phyloP scores from a whole-genome alignment of 2,329 filamentous ascomycete genomes.

The Dactylonectria estremocensis region DNA sequence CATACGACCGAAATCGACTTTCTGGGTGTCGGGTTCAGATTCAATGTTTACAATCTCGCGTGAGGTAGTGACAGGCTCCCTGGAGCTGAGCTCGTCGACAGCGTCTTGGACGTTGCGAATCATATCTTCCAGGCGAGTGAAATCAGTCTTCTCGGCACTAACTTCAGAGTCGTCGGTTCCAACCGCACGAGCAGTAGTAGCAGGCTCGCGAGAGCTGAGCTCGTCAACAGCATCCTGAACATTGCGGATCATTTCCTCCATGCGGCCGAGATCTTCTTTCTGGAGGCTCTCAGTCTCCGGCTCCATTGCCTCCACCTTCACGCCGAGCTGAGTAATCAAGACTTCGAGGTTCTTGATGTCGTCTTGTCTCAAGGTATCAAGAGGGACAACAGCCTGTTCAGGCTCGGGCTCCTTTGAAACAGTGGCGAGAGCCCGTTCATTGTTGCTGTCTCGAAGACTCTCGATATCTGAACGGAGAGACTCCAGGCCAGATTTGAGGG shows the following conservation, averaged over 20 bases:
- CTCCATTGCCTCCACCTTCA: slow-evolving; percentile 79
- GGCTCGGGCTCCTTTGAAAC: slow-evolving; percentile 40
- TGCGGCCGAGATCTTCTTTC: slow-evolving; percentile 71
- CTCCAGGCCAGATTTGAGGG: slow-evolving; percentile 83
- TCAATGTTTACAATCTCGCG: slow-evolving; percentile 16
- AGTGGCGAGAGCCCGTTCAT: slow-evolving; percentile 64
- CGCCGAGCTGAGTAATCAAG: slow-evolving; percentile 84
- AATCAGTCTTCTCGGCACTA: neutral
- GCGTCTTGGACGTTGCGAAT: slow-evolving; percentile 63
- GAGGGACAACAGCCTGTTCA: slow-evolving; percentile 53
- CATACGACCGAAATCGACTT: slow-evolving; percentile 66
- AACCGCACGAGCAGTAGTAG: slow-evolving; percentile 35
- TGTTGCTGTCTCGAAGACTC: slow-evolving; percentile 72
- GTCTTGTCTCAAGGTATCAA: slow-evolving; percentile 73
- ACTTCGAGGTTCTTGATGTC: slow-evolving; percentile 90
- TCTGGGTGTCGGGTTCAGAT: neutral
- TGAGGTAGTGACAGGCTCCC: slow-evolving; percentile 44
- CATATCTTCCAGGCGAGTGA: slow-evolving; percentile 69
- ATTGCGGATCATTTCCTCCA: slow-evolving; percentile 66
- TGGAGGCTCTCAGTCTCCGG: slow-evolving; percentile 55
- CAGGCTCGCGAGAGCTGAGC: slow-evolving; percentile 54
- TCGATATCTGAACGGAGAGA: slow-evolving; percentile 83
- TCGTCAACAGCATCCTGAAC: slow-evolving; percentile 66
- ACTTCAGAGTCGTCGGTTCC: slow-evolving; percentile 37
- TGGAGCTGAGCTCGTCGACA: slow-evolving; percentile 61